Evolutionary conservation across 2,329 filamentous ascomycete genomes (phyloP), one percentile per base, ranked within the genome.

Genomic region (Elsinoe batatas): DNA sequence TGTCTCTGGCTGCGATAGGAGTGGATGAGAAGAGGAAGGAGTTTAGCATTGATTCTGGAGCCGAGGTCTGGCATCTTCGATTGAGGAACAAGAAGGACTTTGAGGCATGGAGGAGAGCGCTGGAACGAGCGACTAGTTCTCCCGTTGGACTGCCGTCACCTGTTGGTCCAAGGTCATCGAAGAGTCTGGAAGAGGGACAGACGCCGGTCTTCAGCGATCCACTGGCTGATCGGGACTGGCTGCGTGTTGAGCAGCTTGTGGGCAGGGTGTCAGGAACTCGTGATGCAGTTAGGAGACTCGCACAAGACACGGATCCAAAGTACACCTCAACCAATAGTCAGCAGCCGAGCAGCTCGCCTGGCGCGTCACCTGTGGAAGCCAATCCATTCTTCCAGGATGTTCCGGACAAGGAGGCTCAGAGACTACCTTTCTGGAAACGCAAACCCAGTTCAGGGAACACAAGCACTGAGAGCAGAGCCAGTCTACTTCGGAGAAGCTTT

Each of bases 31-130:
- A 87, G 64, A 83, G 87, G 36, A 81, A 90, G 60, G 91, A 97
- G 69, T 95, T 98, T 54, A 95, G 87, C 40, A 93, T 98, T 57
- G 93, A 98, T 68, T 97, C 93, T 0, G 93, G 93, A 1, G 91
- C 93, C 2, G 93, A 98, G 70, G 83, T 98, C 22, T 98, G 93
- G 93, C 93, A 97, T 72, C 76, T 98, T 30, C 85, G 84, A 64
- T 89, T 93, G 2, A 81, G 80, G 50, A 95, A 88, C 63, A 80
- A 82, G 50, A 86, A 85, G 61, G 91, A 97, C 59, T 98, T 96
- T 67, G 79, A 81, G 46, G 85, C 87, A 15, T 98, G 93, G 93
- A 89, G 85, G 47, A 79, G 80, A 46, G 91, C 91, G 0, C 74
- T 98, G 51, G 90, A 96, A 69, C 84, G 81, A 61, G 91, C 91